Conservation (phyloP, 2,329 filamentous ascomycete genomes). For the Calonectria henricotiae region DNA sequence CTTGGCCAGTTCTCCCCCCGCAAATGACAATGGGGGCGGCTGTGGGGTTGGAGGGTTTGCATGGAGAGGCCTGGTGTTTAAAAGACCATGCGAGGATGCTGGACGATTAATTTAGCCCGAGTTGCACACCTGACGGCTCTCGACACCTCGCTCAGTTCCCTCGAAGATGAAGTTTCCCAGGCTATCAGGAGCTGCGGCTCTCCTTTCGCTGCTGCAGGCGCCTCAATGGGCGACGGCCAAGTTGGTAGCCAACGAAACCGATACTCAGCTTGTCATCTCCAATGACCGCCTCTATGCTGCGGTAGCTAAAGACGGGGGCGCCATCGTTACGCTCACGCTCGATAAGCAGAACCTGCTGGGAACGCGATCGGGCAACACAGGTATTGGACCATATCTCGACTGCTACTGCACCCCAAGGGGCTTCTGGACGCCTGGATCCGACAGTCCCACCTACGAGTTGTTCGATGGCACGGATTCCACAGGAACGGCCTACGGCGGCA, state of each 20-base stretch:
- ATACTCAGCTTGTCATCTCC: conserved; percentile 56
- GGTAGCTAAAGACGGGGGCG: conserved; percentile 59
- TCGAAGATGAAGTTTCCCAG: conserved; percentile 48
- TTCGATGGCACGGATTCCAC: conserved; percentile 65
- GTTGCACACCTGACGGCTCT: conserved; percentile 27
- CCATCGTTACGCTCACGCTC: conserved; percentile 57
- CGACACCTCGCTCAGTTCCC: conserved; percentile 17
- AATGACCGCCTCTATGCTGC: conserved; percentile 60
- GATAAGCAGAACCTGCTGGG: conserved; percentile 69
- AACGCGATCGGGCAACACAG: conserved; percentile 55
- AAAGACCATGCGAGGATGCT: conserved; percentile 30
- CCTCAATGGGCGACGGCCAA: conserved; percentile 49
- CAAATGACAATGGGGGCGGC: conserved; percentile 45
- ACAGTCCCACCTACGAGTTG: conserved; percentile 63
- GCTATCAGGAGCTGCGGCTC: conserved; percentile 43
- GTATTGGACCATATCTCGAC: conserved; percentile 74
- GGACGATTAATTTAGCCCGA: conserved; percentile 1
- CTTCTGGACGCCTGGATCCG: conserved; percentile 72
- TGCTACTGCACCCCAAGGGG: conserved; percentile 75
- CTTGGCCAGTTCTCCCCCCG: conserved; percentile 41
- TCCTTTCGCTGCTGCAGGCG: conserved; percentile 46
- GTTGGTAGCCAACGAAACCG: conserved; percentile 57
- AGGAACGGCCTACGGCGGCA: conserved; percentile 71
- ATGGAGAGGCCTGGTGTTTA: conserved; percentile 33
- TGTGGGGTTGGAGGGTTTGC: conserved; percentile 40